Evolutionary conservation across 2,329 filamentous ascomycete species (phyloP), one percentile per base, ranked within the genome.

Genomic region (Venturia asperata): DNA sequence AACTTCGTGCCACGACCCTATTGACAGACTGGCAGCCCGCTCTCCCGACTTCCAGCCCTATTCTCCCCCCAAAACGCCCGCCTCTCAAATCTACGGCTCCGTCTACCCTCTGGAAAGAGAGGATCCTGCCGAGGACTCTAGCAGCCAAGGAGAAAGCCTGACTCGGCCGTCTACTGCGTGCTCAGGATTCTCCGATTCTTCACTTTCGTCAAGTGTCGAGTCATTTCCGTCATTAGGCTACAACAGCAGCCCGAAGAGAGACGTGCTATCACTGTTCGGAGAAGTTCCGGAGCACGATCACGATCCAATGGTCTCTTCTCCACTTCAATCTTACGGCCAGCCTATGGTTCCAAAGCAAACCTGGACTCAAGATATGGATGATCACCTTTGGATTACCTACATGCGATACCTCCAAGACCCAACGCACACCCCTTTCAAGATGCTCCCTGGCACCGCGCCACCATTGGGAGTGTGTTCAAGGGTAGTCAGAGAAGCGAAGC

Each of bases 381-480:
- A 83, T 65, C 85, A 88, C 70, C 74, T 88, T 41, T 87, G 85
- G 85, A 82, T 85, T 71, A 85, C 83, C 10, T 88, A 87, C 74
- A 83, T 86, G 75, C 78, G 81, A 64, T 87, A 87, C 71, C 76
- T 87, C n/a, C 83, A 85, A 67, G 85, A 87, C 72, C 85, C 85
- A 24, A 85, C 82, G 3, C 81, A 87, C 61, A 88, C 85, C 1
- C 85, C 85, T 0, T 87, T 87, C 78, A 87, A 87, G 71, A 85
- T 84, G 75, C 79, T 87, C 0, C 85, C 85, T 2, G 85, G 85
- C 61, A 85, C 82, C 55, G 79, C 83, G 42, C 85, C 85, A 45
- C 85, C 85, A 13, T 80, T 87, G 63, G 85, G 85, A 21, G 83
- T 87, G 34, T 87, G 85, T 68, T 81, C 85, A 70, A 82, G 84